A percentile compares a stretch with the other conserved stretches of the same genome.
phyloP scores from a whole-genome alignment of 352 stramenopile species.

The Phytophthora sp. region DNA sequence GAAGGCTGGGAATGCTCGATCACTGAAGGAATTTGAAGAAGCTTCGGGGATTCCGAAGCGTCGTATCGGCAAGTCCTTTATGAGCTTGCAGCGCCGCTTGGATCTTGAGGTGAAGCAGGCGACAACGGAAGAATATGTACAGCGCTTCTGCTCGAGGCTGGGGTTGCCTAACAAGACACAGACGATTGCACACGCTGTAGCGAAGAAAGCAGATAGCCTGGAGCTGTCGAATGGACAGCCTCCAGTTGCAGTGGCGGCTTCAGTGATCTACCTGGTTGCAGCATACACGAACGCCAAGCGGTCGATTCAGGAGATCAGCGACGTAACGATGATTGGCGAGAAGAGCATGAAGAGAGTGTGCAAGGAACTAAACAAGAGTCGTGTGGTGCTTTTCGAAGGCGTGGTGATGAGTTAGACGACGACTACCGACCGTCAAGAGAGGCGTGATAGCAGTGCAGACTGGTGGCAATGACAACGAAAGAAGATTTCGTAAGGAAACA shows the following conservation, averaged over 20 bases:
- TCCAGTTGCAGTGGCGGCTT: constrained; percentile 73
- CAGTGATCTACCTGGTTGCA: constrained; percentile 83
- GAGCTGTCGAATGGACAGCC: constrained; percentile 74
- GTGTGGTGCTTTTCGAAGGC: constrained; percentile 77
- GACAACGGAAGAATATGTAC: constrained; percentile 78
- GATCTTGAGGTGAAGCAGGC: constrained; percentile 73
- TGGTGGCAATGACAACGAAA: constrained; percentile 13
- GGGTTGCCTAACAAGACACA: constrained; percentile 80
- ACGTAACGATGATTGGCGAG: constrained; percentile 81
- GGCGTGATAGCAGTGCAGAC: constrained; percentile 5
- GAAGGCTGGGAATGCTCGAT: constrained; percentile 66
- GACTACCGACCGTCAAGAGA: constrained; percentile 21
- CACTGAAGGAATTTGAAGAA: constrained; percentile 80
- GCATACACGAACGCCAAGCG: constrained; percentile 84
- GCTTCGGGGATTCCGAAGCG: constrained; percentile 77
- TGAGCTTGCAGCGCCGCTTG: constrained; percentile 59
- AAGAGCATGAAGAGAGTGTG: constrained; percentile 88
- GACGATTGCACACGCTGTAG: constrained; percentile 75
- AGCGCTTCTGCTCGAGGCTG: constrained; percentile 77
- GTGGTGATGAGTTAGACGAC: constrained; percentile 61
- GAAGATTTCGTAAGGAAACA: constrained; percentile 40
- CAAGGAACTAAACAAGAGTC: constrained; percentile 89
- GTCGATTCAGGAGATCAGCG: constrained; percentile 82
- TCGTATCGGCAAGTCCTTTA: constrained; percentile 83
- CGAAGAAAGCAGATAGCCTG: constrained; percentile 73